Percentiles rank a stretch among this genome's conserved stretches.
Evolutionary conservation across 2,329 filamentous ascomycete genomes (phyloP).

Genomic region (Trichocomaceae sp.): DNA sequence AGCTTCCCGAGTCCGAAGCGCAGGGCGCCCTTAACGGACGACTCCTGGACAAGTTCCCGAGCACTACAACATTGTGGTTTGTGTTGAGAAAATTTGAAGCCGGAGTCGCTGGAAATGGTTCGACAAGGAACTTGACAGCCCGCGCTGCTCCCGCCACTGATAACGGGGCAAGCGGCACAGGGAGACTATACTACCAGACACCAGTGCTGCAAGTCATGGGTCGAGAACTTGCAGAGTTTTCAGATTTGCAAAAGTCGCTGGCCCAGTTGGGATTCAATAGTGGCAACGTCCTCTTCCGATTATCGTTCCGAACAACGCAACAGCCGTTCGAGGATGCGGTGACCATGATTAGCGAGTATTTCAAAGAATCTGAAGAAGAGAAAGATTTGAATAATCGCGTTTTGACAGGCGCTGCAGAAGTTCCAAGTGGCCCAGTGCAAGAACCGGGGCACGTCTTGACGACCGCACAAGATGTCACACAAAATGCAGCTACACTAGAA

Average conservation of each 20-base stretch:
- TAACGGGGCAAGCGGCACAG: slow-evolving; percentile 51
- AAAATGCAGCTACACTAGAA: not conserved
- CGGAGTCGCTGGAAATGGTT: slow-evolving; percentile 55
- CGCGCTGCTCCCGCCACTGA: slow-evolving; percentile 60
- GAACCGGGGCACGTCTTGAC: not conserved
- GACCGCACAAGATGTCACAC: not conserved
- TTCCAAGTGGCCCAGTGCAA: slow-evolving; percentile 3
- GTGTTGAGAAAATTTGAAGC: slow-evolving; percentile 86
- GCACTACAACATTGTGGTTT: slow-evolving; percentile 81
- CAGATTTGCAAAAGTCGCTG: slow-evolving; percentile 81
- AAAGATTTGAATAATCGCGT: not conserved
- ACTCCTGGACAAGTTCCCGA: slow-evolving; percentile 77
- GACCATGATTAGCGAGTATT: slow-evolving; percentile 69
- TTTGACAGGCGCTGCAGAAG: slow-evolving; percentile 14
- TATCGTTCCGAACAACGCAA: slow-evolving; percentile 70
- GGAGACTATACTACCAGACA: slow-evolving; percentile 79
- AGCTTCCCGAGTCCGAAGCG: slow-evolving; percentile 68
- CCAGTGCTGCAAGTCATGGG: slow-evolving; percentile 80
- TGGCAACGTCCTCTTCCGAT: slow-evolving; percentile 69
- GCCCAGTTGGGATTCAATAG: slow-evolving; percentile 80
- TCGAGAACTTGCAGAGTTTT: slow-evolving; percentile 67
- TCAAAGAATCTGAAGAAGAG: slow-evolving; percentile 46
- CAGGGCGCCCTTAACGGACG: slow-evolving; percentile 58
- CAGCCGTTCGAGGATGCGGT: slow-evolving; percentile 80
- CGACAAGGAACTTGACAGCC: slow-evolving; percentile 72